Base-by-base conservation (phyloP, 2,329 filamentous ascomycete genomes). In the Sordariomycetes sp. region DNA sequence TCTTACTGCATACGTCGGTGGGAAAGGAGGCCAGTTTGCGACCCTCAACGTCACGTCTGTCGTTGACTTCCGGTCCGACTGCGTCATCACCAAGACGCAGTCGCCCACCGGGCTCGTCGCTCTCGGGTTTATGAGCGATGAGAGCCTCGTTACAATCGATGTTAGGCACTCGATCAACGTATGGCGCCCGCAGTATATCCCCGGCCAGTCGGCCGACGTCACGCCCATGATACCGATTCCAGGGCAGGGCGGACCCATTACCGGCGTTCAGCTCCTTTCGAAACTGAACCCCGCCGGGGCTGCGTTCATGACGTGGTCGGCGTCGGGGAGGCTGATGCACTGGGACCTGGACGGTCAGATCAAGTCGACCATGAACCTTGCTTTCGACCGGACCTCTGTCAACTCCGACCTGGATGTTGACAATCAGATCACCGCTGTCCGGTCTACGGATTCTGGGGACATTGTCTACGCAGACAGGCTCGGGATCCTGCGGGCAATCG, bases 401-500 rank as follows among this genome's bases (percentile, higher is more conserved):
- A 74, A 75, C 45, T 70, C 74, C 53, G 78, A 85, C 17, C 65
- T 76, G 48, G 80, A 82, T 12, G 63, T 71, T 1, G 62, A 69
- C 8, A 87, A 87, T 62, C 81, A 85, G 62, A 72, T 86, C 54
- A 78, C 78, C 3, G 77, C 79, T 61, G 78, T 82, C 51, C 75
- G 76, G 58, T 77, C 85, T 17, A 84, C 85, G 1, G 73, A 75
- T 28, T 76, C 81, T 45, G 85, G 81, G 35, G 78, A 79, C 52
- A 81, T 97, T 60, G 79, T 91, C n/a, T 83, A 87, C 3, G 92
- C 90, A 6, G 94, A 99, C 69, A 89, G 84, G 64, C 81, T 88
- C 60, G 94, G 94, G n/a, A 81, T 95, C 15, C 70, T 99, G 48
- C 83, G 82, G 60, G 76, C 90, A 52, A 77, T 88, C 24, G 80